Base-by-base conservation (phyloP, 441 rosid species). In the Eutrema salsugineum region DNA sequence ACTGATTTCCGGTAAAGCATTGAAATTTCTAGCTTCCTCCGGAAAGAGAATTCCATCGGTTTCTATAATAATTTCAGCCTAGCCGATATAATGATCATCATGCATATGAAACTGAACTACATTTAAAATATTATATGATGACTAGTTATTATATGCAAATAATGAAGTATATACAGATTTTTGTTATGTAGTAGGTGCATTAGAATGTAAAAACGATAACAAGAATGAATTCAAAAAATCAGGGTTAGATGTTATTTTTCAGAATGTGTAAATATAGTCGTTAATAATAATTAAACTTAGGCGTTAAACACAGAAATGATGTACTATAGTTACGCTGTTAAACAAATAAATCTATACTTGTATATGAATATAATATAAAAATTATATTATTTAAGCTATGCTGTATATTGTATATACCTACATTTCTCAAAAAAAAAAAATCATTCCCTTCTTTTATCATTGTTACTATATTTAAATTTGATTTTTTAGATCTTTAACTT, bases 1-100 rank as follows among this genome's bases (percentile, higher is more conserved):
- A 67, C 78, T 66, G 68, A 59, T 67, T 73, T 50, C 19, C 8
- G 33, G 33, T 66, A 38, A 48, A 50, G 19, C 55, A 24, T 59
- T 66, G 73, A 59, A 66, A 66, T 49, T 68, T 60, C 43, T 20
- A 48, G 20, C 56, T n/a, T 7, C 20, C 11, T 51, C 38, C 36
- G 12, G 51, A 32, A 43, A 71, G 40, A 47, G 6, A 12, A 48
- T 27, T 36, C 40, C 38, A 30, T 17, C 30, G 32, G 11, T 48
- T 69, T 38, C n/a, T 44, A 32, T 30, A 20, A n/a, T 30, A 38
- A 12, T 3, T 43, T 33, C 40, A 30, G 53, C 28, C 43, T 61
- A 42, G 32, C 19, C 4, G 8, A 63, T 63, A 7, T 19, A 19
- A 4, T 24, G 38, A 50, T 36, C 35, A 38, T 36, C 35, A 50